Base-by-base conservation (phyloP, 2,329 filamentous ascomycete species). In the Thelonectria blattea region DNA sequence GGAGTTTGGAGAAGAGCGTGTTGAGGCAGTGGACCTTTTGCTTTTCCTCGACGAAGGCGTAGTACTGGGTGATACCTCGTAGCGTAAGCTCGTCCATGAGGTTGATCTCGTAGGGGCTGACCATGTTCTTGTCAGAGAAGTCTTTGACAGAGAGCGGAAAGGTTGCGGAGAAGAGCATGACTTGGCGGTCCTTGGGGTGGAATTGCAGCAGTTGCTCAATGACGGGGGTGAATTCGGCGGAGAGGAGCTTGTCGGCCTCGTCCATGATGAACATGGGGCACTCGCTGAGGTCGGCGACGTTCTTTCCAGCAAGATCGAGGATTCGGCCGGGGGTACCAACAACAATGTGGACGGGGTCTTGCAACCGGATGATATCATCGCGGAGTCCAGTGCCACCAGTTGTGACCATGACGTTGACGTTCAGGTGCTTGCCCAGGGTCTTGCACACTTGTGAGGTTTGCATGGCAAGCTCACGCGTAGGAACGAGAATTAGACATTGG, bases 261-360 rank as follows among this genome's bases (percentile, higher is more conserved):
- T 99, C 95, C 95, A 99, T 99, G 80, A 99, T 92, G 76, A 99
- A 99, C 74, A 96, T 98, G 71, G 93, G 90, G 76, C 95, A 98
- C 79, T 96, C 91, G 71, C 93, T 96, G 51, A 99, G 85, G 78
- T 99, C 95, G 65, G 95, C 95, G 61, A 99, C 93, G 66, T 91
- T 93, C 81, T 99, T 98, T 76, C 93, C 93, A 60, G 95, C 94
- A 69, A 99, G 82, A 81, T 99, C 95, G 65, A 98, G 87, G 71
- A 99, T 97, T 83, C 95, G 88, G 66, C 95, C 95, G 34, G 95
- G 95, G 58, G 95, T 99, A 74, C 95, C 95, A 72, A 99, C 95
- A 74, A 99, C 91, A 75, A 99, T 94, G 80, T 99, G 95, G 69
- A 99, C 94, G 54, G 94, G 85, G 68, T 99, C 94, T 78, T 92